A percentile compares a stretch with the other conserved stretches of the same genome.
phyloP scores from a whole-genome alignment of 1,139 yeast genomes.

The Meyerozyma elateridarum region DNA sequence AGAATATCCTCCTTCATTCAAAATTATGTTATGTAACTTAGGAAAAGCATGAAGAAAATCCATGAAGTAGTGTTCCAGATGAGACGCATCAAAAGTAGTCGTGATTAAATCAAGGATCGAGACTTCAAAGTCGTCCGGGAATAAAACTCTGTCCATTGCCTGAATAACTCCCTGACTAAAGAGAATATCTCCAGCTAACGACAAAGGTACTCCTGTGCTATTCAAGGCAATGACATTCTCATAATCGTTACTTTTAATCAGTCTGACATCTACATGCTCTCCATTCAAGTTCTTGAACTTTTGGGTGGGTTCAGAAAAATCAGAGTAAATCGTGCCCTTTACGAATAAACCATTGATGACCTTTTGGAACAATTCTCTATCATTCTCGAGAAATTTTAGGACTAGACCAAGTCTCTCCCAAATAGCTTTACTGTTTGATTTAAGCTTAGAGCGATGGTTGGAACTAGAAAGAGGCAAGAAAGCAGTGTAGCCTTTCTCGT shows the following conservation, averaged over 20 bases:
- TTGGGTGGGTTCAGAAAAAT: slow-evolving; percentile 28
- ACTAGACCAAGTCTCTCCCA: slow-evolving; percentile 70
- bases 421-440: slow-evolving; percentile 24
- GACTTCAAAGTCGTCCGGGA: slow-evolving; percentile 57
- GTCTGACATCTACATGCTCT: slow-evolving; percentile 18
- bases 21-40: slow-evolving; percentile 15
- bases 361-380: slow-evolving; percentile 45
- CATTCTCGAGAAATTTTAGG: slow-evolving; percentile 50
- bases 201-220: slow-evolving; percentile 24
- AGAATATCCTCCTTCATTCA: slow-evolving; percentile 42
- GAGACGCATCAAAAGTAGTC: slow-evolving; percentile 42
- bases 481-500: slow-evolving; percentile 62
- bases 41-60: slow-evolving; percentile 42
- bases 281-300: slow-evolving; percentile 35
- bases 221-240: slow-evolving; percentile 26
- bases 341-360: slow-evolving; percentile 58
- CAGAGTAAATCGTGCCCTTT: slow-evolving; percentile 64
- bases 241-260: slow-evolving; percentile 20
- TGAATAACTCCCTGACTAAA: slow-evolving; percentile 87
- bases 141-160: slow-evolving; percentile 49
- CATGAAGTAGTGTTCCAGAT: slow-evolving; percentile 36
- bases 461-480: slow-evolving; percentile 50
- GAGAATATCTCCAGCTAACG: slow-evolving; percentile 59
- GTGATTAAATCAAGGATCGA: slow-evolving; percentile 52
- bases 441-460: too few species aligned